Conservation (phyloP, 2,329 filamentous ascomycete genomes). For the Lecanicillium sp. region DNA sequence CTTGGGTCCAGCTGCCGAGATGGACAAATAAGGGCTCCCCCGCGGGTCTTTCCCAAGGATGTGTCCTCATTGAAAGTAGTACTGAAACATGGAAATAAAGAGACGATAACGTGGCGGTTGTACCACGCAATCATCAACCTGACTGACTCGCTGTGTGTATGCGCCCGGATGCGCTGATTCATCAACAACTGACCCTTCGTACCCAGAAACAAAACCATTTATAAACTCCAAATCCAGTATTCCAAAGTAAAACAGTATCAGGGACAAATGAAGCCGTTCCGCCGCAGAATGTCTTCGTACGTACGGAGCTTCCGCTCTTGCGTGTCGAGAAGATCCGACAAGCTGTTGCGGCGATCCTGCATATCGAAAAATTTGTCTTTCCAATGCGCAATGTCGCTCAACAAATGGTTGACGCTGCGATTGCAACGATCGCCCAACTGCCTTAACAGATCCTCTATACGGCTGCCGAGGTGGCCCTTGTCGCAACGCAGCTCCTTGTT, state of each 20-base stretch:
- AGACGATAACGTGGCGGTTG: too few species aligned
- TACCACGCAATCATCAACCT: too few species aligned
- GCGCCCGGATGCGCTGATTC: too few species aligned
- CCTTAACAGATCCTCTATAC: slow-evolving; percentile 26
- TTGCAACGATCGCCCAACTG: slow-evolving; percentile 23
- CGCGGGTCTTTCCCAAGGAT: too few species aligned
- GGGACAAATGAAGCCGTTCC: slow-evolving; percentile 20
- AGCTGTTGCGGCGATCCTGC: slow-evolving; percentile 21
- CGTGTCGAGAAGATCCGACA: slow-evolving; percentile 20
- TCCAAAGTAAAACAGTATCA: slow-evolving; percentile 1
- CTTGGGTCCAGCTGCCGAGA: too few species aligned
- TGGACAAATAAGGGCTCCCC: too few species aligned
- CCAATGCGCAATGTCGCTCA: slow-evolving; percentile 26
- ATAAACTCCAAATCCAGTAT: not conserved
- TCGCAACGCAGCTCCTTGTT: slow-evolving; percentile 27
- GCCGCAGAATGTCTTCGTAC: slow-evolving; percentile 26
- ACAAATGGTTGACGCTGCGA: slow-evolving; percentile 23
- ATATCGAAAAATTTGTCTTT: slow-evolving; percentile 22
- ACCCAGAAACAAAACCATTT: not conserved
- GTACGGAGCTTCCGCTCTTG: slow-evolving; percentile 23
- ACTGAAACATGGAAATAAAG: too few species aligned
- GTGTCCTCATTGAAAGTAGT: too few species aligned
- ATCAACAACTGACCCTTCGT: too few species aligned
- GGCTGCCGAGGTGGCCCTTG: slow-evolving; percentile 24
- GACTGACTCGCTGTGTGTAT: too few species aligned